Percentiles rank a stretch among this genome's conserved stretches.
These are phyloP conservation scores for Arachnopeziza araneosa DNA, from an alignment of 2,329 filamentous ascomycete genomes.

Conservation along the genomic window DNA sequence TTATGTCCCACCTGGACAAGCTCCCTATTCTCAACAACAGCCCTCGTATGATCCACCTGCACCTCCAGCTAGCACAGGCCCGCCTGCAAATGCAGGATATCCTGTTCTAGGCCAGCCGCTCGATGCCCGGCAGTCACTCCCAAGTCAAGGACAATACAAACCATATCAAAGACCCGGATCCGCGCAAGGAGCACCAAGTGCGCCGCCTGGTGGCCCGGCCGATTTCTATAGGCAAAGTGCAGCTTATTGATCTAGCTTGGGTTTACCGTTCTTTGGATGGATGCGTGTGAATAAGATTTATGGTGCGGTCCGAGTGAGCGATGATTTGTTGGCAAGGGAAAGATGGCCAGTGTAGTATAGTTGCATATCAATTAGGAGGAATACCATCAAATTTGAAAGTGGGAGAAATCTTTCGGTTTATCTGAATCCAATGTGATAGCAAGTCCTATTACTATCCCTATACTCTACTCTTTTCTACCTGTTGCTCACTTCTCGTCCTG, in stretches of 20 bases:
- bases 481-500: no score
- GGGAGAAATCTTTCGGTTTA: no score
- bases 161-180: constrained; percentile 40
- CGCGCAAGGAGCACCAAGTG: constrained; percentile 37
- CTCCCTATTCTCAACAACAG: constrained; percentile 15
- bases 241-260: constrained; percentile 22
- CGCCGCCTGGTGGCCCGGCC: constrained; percentile 35
- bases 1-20: constrained; percentile 24
- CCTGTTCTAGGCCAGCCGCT: constrained; percentile 36
- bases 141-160: constrained; percentile 54
- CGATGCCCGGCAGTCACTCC: constrained; percentile 46
- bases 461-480: no score
- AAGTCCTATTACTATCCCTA: no score
- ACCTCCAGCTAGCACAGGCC: constrained; percentile 25
- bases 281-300: no score
- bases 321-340: no score
- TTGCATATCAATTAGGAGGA: no score
- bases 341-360: no score
- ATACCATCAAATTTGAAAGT: no score
- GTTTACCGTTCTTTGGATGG: no score
- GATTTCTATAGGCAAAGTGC: constrained; percentile 51
- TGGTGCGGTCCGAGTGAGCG: no score
- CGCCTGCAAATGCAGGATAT: constrained; percentile 21
- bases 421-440: no score
- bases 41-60: constrained; percentile 26